Conservation (phyloP, 805 yeast genomes). For the Saccharomycopsis capsularis region DNA sequence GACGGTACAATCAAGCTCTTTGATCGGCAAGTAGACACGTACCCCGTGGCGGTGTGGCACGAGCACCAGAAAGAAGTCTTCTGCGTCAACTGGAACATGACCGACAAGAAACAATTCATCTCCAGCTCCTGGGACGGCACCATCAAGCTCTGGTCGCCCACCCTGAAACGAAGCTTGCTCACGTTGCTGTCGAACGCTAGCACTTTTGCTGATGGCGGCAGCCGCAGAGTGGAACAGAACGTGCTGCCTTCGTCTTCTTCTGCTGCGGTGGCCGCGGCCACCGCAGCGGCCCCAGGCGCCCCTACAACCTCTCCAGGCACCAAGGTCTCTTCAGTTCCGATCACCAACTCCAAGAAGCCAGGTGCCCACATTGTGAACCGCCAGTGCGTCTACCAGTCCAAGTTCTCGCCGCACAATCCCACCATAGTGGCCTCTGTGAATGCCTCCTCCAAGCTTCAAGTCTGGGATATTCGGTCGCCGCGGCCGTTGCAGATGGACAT, state of each 20-base stretch:
- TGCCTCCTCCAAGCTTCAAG: constrained; percentile 64
- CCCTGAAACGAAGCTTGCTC: constrained; percentile 45
- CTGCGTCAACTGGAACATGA: constrained; percentile 65
- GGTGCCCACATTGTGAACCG: constrained; percentile 32
- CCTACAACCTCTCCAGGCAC: too few species aligned
- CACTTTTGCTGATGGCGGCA: constrained; percentile 22
- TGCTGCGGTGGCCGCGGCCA: too few species aligned
- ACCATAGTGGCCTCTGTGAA: constrained; percentile 59
- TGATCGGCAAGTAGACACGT: constrained; percentile 59
- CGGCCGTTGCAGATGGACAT: constrained; percentile 50
- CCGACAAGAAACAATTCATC: constrained; percentile 60
- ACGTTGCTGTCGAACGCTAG: constrained; percentile 36
- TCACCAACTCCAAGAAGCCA: constrained; percentile 32
- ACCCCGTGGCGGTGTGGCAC: constrained; percentile 65
- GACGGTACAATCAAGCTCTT: constrained; percentile 84
- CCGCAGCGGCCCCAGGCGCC: constrained; percentile 23
- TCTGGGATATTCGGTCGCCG: constrained; percentile 78
- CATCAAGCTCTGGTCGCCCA: constrained; percentile 72
- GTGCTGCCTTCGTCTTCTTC: constrained; percentile 9
- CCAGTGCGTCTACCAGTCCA: constrained; percentile 72
- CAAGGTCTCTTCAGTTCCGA: constrained; percentile 29
- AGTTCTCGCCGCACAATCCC: constrained; percentile 81
- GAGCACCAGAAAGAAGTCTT: constrained; percentile 78
- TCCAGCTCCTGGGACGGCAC: constrained; percentile 92
- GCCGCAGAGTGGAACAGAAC: neutral